Conservation (phyloP, 2,329 filamentous ascomycete genomes). For the Trichoderma sp. region DNA sequence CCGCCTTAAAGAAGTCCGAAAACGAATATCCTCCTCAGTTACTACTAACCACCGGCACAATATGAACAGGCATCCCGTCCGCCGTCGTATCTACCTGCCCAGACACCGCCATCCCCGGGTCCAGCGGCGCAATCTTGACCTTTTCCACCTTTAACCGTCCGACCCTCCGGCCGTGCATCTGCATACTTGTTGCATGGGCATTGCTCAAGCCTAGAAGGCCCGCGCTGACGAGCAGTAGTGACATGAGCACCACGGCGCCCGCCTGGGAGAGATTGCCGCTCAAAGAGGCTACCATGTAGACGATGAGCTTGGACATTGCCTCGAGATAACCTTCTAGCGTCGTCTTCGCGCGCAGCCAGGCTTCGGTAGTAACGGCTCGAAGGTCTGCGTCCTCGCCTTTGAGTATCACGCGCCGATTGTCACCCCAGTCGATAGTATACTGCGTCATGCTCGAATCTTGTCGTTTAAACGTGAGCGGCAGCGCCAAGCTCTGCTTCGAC, state of each 20-base stretch:
- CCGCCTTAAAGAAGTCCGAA: neutral
- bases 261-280: slow-evolving; percentile 54
- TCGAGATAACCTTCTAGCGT: slow-evolving; percentile 50
- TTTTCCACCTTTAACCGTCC: slow-evolving; percentile 13
- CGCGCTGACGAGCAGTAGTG: slow-evolving; percentile 50
- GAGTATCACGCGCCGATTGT: slow-evolving; percentile 51
- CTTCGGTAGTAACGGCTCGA: slow-evolving; percentile 55
- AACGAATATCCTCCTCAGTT: neutral
- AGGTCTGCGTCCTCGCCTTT: slow-evolving; percentile 54
- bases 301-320: slow-evolving; percentile 53
- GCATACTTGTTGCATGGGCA: slow-evolving; percentile 43
- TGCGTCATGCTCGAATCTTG: slow-evolving; percentile 33
- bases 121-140: slow-evolving; percentile 12
- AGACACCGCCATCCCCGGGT: slow-evolving; percentile 7
- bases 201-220: slow-evolving; percentile 55
- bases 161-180: slow-evolving; percentile 48
- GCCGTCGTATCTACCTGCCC: neutral
- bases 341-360: slow-evolving; percentile 54
- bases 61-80: neutral
- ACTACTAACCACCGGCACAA: slow-evolving; percentile 1
- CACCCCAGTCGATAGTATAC: slow-evolving; percentile 52
- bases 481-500: neutral
- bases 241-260: slow-evolving; percentile 51
- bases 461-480: neutral
- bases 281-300: slow-evolving; percentile 55